These are phyloP conservation scores for Puccinia polysora DNA, from an alignment of 1,284 basidiomycete genomes.

Conservation along the genomic window DNA sequence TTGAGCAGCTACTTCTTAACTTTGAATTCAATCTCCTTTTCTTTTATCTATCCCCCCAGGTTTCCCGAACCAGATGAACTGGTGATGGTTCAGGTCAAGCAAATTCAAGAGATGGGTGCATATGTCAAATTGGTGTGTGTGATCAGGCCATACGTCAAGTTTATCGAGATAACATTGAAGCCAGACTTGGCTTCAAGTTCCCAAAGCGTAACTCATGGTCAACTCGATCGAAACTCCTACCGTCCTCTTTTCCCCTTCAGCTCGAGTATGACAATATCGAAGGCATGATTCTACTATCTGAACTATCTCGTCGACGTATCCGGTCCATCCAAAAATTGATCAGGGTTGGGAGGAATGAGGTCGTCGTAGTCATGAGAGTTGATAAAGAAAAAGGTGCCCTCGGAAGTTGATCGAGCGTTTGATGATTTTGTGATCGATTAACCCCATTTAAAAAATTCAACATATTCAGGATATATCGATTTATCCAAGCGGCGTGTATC, in stretches of 20 bases:
- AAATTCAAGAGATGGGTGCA: constrained; percentile 99
- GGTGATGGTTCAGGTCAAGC: constrained; percentile 98
- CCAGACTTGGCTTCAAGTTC: no score
- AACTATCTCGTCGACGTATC: constrained; percentile 93
- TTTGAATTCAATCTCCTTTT: neutral
- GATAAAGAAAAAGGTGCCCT: constrained; percentile 92
- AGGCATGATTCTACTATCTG: constrained; percentile 97
- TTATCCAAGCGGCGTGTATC: constrained; percentile 98
- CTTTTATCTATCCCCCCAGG: constrained; percentile 8
- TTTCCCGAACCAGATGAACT: constrained; percentile 65
- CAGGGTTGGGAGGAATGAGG: constrained; percentile 94
- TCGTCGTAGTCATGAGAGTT: constrained; percentile 94
- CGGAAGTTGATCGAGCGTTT: neutral
- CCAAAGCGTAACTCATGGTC: no score
- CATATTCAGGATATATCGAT: constrained; percentile 85
- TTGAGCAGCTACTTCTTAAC: neutral
- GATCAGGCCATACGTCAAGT: no score
- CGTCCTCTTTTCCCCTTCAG: constrained; percentile 1
- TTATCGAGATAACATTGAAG: no score
- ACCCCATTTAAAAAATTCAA: neutral
- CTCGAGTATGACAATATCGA: constrained; percentile 99
- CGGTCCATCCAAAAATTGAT: constrained; percentile 97
- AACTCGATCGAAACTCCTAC: no score
- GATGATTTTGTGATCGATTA: neutral
- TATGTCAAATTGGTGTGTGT: constrained; percentile 75